Evolutionary conservation across 108 stramenopile species (phyloP), one percentile per base, ranked within the genome.

Genomic region (Cyclostephanos invisitatus): DNA sequence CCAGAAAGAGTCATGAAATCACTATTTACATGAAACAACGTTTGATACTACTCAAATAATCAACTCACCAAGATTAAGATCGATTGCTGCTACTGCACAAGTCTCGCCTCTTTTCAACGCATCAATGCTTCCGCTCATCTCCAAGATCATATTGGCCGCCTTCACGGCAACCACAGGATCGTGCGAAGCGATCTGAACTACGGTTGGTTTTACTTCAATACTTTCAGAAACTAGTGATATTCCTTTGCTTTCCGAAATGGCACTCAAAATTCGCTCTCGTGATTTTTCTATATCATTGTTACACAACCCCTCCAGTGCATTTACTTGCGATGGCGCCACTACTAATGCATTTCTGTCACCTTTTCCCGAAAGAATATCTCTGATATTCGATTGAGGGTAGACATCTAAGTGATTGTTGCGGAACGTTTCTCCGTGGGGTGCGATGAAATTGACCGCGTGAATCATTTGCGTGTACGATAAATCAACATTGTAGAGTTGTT

Each of bases 381-480:
- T 54, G 7, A 64, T 51, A 17, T 67, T 50, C 15, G 73, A 66
- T 62, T 87, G 74, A 48, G 62, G 81, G 53, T 75, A 87, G 1
- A 93, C 83, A 75, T 94, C 94, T 62, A 91, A 83, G 73, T 94
- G 92, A 27, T 81, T 72, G 7, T 35, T 50, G 42, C 86, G 80
- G 81, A 92, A 95, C 1, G 49, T 67, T 20, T 77, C 70, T 58
- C 85, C 84, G 18, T 66, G 58, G 3, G 53, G n/a, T 22, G 69
- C 59, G 1, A 79, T 57, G 57, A 92, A 89, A 64, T 89, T 92
- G 56, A 77, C 67, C 20, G 89, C 84, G 65, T 92, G 96, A 54
- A 98, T 73, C 99, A 99, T 99, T 84, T 97, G 99, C 24, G 98
- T 97, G 80, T 83, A 98, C 27, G 89, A 86, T 74, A 98, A 78